phyloP scores from a whole-genome alignment of 2,329 filamentous ascomycete genomes.

The Sporothrix mexicana region DNA sequence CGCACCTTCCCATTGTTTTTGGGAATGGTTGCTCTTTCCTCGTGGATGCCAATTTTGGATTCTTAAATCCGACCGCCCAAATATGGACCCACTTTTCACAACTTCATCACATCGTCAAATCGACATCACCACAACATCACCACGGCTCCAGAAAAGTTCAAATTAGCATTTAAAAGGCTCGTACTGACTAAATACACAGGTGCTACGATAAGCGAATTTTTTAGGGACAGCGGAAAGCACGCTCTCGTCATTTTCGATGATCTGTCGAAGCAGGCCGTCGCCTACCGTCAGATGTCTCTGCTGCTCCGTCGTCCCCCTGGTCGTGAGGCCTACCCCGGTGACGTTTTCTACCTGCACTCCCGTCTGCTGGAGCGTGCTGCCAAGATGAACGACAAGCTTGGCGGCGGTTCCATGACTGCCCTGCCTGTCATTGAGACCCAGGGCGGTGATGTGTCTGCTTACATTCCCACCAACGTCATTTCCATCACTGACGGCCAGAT shows the following conservation, averaged over 20 bases:
- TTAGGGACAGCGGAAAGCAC: slow-evolving; percentile 86
- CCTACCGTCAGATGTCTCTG: slow-evolving; percentile 98
- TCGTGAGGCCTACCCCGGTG: slow-evolving; percentile 99
- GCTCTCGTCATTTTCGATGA: slow-evolving; percentile 92
- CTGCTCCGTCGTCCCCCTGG: slow-evolving; percentile 96
- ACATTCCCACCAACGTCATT: slow-evolving; percentile 99
- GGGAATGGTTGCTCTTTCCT: neutral
- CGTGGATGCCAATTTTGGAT: neutral
- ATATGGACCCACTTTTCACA: neutral
- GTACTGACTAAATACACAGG: neutral
- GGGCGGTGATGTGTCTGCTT: slow-evolving; percentile 99
- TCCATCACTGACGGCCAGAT: slow-evolving; percentile 99
- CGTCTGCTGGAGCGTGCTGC: slow-evolving; percentile 98
- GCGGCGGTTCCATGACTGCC: slow-evolving; percentile 95
- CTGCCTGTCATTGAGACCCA: slow-evolving; percentile 99
- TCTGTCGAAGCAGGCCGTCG: slow-evolving; percentile 96
- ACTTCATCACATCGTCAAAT: neutral
- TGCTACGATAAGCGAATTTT: slow-evolving; percentile 65
- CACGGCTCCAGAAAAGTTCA: too few relatives aligned
- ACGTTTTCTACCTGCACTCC: slow-evolving; percentile 99
- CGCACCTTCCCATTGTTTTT: neutral
- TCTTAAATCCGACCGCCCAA: neutral
- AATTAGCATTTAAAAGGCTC: too few relatives aligned
- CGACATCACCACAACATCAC: neutral
- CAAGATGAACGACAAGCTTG: slow-evolving; percentile 97